Base-by-base conservation (phyloP, 1,284 basidiomycete genomes). In the Ganoderma leucocontextum region DNA sequence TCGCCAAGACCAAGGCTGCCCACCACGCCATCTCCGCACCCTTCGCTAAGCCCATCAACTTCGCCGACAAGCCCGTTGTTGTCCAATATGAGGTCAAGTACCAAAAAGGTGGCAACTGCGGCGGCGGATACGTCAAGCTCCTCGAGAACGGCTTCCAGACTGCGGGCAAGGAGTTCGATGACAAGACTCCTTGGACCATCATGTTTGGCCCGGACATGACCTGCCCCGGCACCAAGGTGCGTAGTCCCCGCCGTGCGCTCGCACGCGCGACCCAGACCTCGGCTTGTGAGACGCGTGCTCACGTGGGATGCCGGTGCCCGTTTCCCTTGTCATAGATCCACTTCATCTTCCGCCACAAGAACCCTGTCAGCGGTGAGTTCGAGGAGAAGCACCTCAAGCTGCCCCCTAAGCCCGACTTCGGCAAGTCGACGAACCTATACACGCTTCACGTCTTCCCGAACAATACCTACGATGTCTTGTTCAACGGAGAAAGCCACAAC, bases 61-160 rank as follows among this genome's bases (percentile, higher is more conserved):
- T 97, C 82, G 90, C 89, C 78, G 85, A 90, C 72, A 89, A 98
- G 84, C 95, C 97, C 53, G 86, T 99, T 62, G 96, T 99, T 72
- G 92, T 99, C 22, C 97, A 99, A 81, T 99, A 99, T 80, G 98
- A 99, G 82, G 96, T 97, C 84, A 98, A 99, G 86, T 95, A 98
- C 81, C 97, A 99, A 86, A 97, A 99, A 83, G 97, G 97, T 68
- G 95, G 98, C 69, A 97, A 97, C 83, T 99, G 98, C 77, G 98
- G 98, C 82, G 98, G 98, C 84, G 98, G 98, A 52, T 99, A 99
- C 84, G 84, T 99, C 84, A 99, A 99, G 85, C 91, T 99, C 67
- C 90, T 99, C 63, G 92, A 94, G 78, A 91, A 95, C 78, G 96
- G 95, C 71, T 95, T 97, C 86, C 92, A 96, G 82, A 93, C 92